Base-by-base conservation (phyloP, 2,329 filamentous ascomycete genomes). In the Aplosporella prunicola region DNA sequence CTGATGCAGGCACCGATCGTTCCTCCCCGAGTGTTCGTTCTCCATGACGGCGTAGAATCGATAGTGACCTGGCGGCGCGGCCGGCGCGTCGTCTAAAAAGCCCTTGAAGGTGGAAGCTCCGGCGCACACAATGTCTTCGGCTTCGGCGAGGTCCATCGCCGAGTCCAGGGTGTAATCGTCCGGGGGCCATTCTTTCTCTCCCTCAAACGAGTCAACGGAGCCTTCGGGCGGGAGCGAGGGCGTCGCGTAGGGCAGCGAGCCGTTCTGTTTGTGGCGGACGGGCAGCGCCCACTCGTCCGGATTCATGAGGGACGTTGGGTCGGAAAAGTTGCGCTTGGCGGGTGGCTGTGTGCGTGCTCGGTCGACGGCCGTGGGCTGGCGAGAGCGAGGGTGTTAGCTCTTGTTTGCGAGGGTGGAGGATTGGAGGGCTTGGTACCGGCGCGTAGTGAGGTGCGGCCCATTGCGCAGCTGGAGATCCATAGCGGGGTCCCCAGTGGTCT, bases 41-140 rank as follows among this genome's bases (percentile, higher is more conserved):
- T 58, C 55, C 52, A 63, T 60, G 39, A 60, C 56, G 7, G 60
- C 58, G 42, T 58, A 63, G 49, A 56, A 62, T 42, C 53, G 52
- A 32, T 55, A 49, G 42, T 63, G 57, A 15, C 57, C 60, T 30
- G 44, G 43, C 5, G 54, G 52, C 23, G 58, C 54, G 43, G 60
- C 55, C 11, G 50, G 50, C 35, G 62, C 55, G 15, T 50, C 48
- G 26, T 62, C 57, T 15, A 42, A 53, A 35, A 58, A 61, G 32
- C 61, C 61, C 46, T 54, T 58, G 49, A 63, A 64, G 3, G 55
- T 58, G 11, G 53, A 60, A 2, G 60, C 54, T 17, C 60, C 61
- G 5, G 53, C 45, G 35, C 52, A 54, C 29, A 64, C 60, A 39
- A 61, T 31, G 14, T 62, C 57, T 15, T 62, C 54, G 2, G 60